Conservation (phyloP, 257 asterid genomes). For the Salvia hispanica region DNA sequence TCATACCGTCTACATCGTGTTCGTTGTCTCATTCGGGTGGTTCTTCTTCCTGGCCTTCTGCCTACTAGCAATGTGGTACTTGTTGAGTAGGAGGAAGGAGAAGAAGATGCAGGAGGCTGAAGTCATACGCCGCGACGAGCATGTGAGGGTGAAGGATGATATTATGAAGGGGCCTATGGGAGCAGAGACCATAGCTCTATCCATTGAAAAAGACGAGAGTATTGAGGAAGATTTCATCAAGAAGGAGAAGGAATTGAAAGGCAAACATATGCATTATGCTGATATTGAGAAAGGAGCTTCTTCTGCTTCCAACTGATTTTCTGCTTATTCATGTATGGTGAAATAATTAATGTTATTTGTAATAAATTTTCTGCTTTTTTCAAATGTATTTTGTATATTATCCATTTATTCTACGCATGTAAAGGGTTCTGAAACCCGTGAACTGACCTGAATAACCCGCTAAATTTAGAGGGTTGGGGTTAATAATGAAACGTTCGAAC, state of each 20-base stretch:
- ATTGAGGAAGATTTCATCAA: slow-evolving; percentile 40
- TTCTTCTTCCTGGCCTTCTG: slow-evolving; percentile 36
- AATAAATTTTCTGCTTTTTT: no score
- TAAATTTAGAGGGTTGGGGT: background rate
- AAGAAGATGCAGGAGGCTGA: slow-evolving; percentile 37
- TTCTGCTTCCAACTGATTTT: slow-evolving; percentile 8
- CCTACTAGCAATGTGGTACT: slow-evolving; percentile 37
- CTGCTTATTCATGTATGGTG: background rate
- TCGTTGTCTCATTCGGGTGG: slow-evolving; percentile 38
- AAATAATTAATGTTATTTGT: background rate
- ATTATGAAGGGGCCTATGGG: slow-evolving; percentile 48
- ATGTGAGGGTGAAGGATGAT: slow-evolving; percentile 44
- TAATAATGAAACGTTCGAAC: background rate
- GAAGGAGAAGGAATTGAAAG: slow-evolving; percentile 31
- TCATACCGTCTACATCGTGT: slow-evolving; percentile 34
- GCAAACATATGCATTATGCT: slow-evolving; percentile 1
- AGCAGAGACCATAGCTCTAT: slow-evolving; percentile 30
- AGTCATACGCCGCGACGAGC: slow-evolving; percentile 38
- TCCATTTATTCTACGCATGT: no score
- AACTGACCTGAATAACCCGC: no score
- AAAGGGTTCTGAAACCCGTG: no score
- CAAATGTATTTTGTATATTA: no score
- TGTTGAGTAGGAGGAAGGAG: slow-evolving; percentile 38
- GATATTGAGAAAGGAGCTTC: slow-evolving; percentile 16
- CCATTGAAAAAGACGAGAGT: slow-evolving; percentile 48